These are phyloP conservation scores for Apiospora hydei DNA, from an alignment of 2,329 filamentous ascomycete species.

Conservation along the genomic window DNA sequence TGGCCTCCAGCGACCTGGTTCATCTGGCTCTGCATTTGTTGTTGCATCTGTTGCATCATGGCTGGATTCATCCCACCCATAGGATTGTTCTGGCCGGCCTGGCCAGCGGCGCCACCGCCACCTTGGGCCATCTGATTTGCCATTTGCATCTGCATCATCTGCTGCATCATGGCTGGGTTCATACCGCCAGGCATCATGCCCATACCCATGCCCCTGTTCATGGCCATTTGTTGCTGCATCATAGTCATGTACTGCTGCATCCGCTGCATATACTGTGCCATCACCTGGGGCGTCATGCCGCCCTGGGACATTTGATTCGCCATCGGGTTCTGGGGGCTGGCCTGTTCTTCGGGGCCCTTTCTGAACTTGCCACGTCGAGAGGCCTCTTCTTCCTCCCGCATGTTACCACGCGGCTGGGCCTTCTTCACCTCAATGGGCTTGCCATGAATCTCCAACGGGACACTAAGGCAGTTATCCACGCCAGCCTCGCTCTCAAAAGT, in stretches of 20 bases:
- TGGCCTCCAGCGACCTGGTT: slow-evolving; percentile 42
- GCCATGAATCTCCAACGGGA: slow-evolving; percentile 88
- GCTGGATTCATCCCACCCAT: slow-evolving; percentile 57
- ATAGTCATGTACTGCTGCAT: slow-evolving; percentile 98
- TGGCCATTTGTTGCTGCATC: slow-evolving; percentile 93
- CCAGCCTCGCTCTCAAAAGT: slow-evolving; percentile 97
- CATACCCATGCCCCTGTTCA: slow-evolving; percentile 76
- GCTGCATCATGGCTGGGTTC: slow-evolving; percentile 80
- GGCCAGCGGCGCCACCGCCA: slow-evolving; percentile 35
- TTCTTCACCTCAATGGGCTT: slow-evolving; percentile 99
- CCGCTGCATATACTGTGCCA: slow-evolving; percentile 97
- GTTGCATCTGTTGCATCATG: slow-evolving; percentile 67
- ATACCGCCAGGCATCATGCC: slow-evolving; percentile 57
- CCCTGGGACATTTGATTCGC: slow-evolving; percentile 41
- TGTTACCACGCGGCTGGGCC: slow-evolving; percentile 92
- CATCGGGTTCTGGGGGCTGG: slow-evolving; percentile 39
- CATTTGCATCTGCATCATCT: slow-evolving; percentile 79
- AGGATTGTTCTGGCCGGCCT: slow-evolving; percentile 45
- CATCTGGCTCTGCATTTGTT: slow-evolving; percentile 40
- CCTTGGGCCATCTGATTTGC: slow-evolving; percentile 55
- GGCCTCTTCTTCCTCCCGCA: slow-evolving; percentile 88
- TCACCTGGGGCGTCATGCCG: slow-evolving; percentile 91
- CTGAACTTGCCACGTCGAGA: slow-evolving; percentile 67
- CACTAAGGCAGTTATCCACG: slow-evolving; percentile 87
- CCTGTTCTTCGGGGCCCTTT: slow-evolving; percentile 56